Conservation (phyloP, 495 filamentous ascomycete genomes). For the Ascobolus immersus region DNA sequence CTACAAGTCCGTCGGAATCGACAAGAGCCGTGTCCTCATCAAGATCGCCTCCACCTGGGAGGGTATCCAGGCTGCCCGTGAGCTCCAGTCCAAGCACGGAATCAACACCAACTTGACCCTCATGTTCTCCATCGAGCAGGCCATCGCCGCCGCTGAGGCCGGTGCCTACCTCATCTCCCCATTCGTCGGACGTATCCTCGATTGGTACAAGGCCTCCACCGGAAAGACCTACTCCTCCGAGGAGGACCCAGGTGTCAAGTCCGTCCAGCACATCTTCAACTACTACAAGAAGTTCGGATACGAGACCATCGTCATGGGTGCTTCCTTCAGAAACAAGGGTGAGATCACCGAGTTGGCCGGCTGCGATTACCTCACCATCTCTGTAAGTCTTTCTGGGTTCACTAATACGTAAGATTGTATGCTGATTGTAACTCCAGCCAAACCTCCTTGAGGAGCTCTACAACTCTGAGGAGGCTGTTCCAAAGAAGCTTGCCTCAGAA, state of each 20-base stretch:
- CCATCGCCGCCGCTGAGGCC: conserved; percentile 92
- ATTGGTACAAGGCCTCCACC: conserved; percentile 94
- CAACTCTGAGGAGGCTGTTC: conserved; percentile 51
- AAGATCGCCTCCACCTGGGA: conserved; percentile 79
- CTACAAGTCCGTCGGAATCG: conserved; percentile 73
- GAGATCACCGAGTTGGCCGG: conserved; percentile 96
- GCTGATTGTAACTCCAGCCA: conserved; percentile 27
- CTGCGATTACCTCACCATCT: conserved; percentile 97
- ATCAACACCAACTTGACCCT: conserved; percentile 98
- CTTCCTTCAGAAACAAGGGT: conserved; percentile 81
- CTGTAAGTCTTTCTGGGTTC: conserved; percentile 28
- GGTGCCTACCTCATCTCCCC: conserved; percentile 96
- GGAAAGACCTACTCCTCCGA: conserved; percentile 72
- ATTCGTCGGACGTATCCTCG: conserved; percentile 96
- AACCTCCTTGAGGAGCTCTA: conserved; percentile 80
- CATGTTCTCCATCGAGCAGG: conserved; percentile 92
- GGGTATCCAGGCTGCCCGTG: conserved; percentile 90
- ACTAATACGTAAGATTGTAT: neutral
- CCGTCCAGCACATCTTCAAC: conserved; percentile 83
- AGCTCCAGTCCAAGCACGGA: conserved; percentile 73
- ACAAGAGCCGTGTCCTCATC: conserved; percentile 82
- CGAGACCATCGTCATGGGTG: conserved; percentile 82
- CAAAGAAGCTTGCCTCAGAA: conserved; percentile 70
- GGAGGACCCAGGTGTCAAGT: conserved; percentile 93
- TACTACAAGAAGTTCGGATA: conserved; percentile 99